Evolutionary conservation across 192 early-diverging fungal species (phyloP).

Genomic region (Pilobolus umbonatus): DNA sequence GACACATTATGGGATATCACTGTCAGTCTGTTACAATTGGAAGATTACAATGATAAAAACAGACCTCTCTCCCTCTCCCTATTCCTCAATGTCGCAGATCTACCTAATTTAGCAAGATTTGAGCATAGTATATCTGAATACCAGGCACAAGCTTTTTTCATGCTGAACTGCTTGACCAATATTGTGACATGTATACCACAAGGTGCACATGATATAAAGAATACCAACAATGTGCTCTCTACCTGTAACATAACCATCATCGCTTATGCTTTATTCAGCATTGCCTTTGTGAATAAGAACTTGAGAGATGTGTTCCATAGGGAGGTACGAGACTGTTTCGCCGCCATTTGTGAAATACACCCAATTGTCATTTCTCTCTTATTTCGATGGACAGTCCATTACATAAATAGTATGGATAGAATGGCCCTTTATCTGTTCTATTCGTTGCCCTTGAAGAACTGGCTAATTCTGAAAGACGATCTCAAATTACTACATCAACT

Average conservation of each 20-base stretch:
- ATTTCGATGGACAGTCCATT: conserved; percentile 31
- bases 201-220: conserved; percentile 8
- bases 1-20: conserved; percentile 21
- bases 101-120: conserved; percentile 9
- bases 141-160: conserved; percentile 39
- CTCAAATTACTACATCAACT: conserved; percentile 29
- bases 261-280: conserved; percentile 33
- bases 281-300: conserved; percentile 36
- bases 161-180: conserved; percentile 37
- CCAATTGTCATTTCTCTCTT: conserved; percentile 34
- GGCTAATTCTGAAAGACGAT: conserved; percentile 34
- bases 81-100: not conserved
- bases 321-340: conserved; percentile 37
- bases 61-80: conserved; percentile 1
- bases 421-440: conserved; percentile 46
- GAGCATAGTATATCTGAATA: conserved; percentile 8
- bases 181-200: conserved; percentile 31
- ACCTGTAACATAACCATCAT: conserved; percentile 26
- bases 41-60: not conserved
- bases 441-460: conserved; percentile 36
- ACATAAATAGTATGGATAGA: conserved; percentile 36
- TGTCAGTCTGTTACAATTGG: conserved; percentile 2
- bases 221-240: not conserved
- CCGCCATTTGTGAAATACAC: conserved; percentile 32
- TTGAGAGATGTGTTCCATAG: conserved; percentile 38